These are phyloP conservation scores for Beauveria australis DNA, from an alignment of 2,329 filamentous ascomycete genomes.

Conservation along the genomic window DNA sequence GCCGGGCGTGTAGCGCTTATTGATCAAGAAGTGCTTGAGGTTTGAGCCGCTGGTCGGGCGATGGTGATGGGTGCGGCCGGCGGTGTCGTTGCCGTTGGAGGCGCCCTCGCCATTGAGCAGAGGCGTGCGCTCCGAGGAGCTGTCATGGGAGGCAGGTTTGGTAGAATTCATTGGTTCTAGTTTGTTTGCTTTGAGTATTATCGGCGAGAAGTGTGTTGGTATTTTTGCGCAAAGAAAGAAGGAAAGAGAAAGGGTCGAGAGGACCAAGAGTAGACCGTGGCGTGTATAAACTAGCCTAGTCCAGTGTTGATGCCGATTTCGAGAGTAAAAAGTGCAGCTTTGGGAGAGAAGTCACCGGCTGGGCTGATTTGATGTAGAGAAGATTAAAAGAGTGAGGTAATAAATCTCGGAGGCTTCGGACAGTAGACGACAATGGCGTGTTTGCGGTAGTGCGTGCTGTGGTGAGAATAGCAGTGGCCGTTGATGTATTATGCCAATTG, in stretches of 20 bases:
- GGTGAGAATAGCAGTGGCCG: not conserved
- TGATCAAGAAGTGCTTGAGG: slow-evolving; percentile 38
- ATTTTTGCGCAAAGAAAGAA: too few species aligned
- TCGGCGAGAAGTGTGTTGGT: not conserved
- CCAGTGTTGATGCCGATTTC: not conserved
- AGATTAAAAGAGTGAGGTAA: not conserved
- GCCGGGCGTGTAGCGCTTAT: slow-evolving; percentile 43
- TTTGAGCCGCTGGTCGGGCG: slow-evolving; percentile 10
- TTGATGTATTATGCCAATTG: too few species aligned
- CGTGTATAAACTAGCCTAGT: not conserved
- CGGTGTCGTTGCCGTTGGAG: not conserved
- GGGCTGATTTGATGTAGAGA: not conserved
- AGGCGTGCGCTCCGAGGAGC: slow-evolving; percentile 32
- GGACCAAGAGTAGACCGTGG: not conserved
- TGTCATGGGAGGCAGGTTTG: slow-evolving; percentile 17
- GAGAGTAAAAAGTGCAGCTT: not conserved
- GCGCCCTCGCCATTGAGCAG: slow-evolving; percentile 29
- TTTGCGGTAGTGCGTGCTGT: not conserved
- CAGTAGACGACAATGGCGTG: not conserved
- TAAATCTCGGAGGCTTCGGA: not conserved
- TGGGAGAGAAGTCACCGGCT: not conserved
- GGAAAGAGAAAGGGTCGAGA: not conserved
- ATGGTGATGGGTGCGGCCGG: not conserved
- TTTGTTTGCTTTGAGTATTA: not conserved
- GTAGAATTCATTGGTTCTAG: slow-evolving; percentile 24